Evolutionary conservation across 2,329 filamentous ascomycete genomes (phyloP).

Genomic region (Aureobasidium uvarum): DNA sequence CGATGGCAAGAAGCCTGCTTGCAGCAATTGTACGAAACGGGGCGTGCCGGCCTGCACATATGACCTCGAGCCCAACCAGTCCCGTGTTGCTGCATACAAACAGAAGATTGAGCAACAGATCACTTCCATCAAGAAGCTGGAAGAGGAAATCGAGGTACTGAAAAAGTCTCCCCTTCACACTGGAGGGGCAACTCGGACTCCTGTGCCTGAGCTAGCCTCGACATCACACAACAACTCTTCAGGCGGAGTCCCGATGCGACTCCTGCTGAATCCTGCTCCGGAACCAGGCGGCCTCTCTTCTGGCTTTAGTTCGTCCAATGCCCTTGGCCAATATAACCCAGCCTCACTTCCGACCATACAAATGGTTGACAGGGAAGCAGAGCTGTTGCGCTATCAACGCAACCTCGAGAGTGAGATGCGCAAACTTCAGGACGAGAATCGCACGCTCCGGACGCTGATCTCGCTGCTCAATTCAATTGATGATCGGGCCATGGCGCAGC

Average conservation of each 20-base stretch:
- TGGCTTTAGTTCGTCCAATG: not conserved
- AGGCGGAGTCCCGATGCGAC: conserved; percentile 16
- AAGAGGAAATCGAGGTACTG: conserved; percentile 2
- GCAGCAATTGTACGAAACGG: conserved; percentile 13
- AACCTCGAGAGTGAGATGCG: conserved; percentile 6
- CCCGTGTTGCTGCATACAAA: conserved; percentile 21
- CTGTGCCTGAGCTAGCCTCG: not conserved
- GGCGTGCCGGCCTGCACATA: not conserved
- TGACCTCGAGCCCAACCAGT: conserved; percentile 24
- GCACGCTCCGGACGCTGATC: not conserved
- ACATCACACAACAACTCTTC: not conserved
- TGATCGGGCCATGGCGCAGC: not conserved
- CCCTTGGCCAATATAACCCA: not conserved
- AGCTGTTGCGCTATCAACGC: not conserved
- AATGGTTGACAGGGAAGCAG: not conserved
- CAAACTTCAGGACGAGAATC: conserved; percentile 4
- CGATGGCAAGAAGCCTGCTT: conserved; percentile 14
- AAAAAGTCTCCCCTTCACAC: not conserved
- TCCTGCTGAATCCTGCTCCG: conserved; percentile 7
- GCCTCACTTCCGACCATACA: not conserved
- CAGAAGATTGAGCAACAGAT: conserved; percentile 25
- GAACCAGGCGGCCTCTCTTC: not conserved
- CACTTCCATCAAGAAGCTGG: not conserved
- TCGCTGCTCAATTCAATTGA: not conserved
- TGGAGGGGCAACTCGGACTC: not conserved